Conservation (phyloP, 352 stramenopile genomes). For the Globisporangium canariense region DNA sequence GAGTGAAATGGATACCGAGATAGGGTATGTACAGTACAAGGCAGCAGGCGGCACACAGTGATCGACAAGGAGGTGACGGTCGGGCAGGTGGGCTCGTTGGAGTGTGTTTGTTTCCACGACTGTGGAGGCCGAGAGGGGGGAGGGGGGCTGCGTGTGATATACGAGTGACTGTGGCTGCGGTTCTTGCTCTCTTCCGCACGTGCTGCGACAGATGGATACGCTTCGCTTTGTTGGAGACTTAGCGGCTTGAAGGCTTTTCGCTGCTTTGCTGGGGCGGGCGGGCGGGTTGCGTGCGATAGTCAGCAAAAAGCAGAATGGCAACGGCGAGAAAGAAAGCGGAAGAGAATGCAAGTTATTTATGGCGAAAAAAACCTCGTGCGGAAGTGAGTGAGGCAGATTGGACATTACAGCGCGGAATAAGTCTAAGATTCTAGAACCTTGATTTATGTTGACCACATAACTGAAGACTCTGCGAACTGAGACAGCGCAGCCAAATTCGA, state of each 20-base stretch:
- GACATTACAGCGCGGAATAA: not conserved
- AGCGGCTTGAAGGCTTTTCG: not conserved
- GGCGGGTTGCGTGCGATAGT: not conserved
- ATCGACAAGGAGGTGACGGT: not conserved
- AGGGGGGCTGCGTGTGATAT: not conserved
- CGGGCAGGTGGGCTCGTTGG: not conserved
- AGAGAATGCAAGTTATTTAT: constrained; percentile 1
- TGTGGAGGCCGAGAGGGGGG: not conserved
- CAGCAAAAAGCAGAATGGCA: constrained; percentile 5
- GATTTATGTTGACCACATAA: not conserved
- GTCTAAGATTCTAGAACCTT: not conserved
- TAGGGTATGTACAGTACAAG: constrained; percentile 3
- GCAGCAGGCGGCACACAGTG: not conserved
- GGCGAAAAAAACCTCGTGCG: not conserved
- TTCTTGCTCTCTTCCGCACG: not conserved
- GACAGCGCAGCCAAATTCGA: not conserved
- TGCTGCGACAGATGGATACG: constrained; percentile 6
- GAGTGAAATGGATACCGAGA: not conserved
- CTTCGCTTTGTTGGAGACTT: not conserved
- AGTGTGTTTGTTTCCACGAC: not conserved
- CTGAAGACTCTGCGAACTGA: not conserved
- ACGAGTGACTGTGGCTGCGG: not conserved
- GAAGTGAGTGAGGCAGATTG: not conserved
- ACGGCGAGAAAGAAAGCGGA: constrained; percentile 2
- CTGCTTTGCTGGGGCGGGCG: not conserved